These are phyloP conservation scores for Cordyceps pruinosa DNA, from an alignment of 2,329 filamentous ascomycete species.

Conservation along the genomic window DNA sequence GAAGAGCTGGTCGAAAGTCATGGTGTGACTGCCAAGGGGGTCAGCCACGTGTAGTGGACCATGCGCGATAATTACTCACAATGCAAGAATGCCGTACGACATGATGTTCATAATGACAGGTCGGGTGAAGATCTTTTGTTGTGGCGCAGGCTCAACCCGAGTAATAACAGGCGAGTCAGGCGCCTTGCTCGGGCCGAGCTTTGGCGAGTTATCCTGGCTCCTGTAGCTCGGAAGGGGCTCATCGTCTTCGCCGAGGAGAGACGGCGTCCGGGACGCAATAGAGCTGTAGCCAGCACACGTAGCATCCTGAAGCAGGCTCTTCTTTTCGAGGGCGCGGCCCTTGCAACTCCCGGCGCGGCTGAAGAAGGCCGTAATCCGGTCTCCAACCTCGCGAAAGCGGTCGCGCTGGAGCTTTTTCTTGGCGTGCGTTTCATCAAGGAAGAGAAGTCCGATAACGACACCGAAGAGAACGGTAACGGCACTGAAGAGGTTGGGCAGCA, in stretches of 20 bases:
- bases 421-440: constrained; percentile 89
- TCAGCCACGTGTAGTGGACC: neutral
- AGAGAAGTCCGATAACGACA: constrained; percentile 71
- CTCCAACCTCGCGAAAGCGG: constrained; percentile 67
- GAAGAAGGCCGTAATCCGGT: constrained; percentile 53
- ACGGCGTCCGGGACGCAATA: constrained; percentile 16
- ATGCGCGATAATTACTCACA: constrained; percentile 55
- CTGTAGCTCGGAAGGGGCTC: constrained; percentile 64
- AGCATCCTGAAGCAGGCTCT: constrained; percentile 57
- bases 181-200: constrained; percentile 30
- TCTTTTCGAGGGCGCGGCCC: constrained; percentile 45
- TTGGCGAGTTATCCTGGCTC: constrained; percentile 50
- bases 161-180: constrained; percentile 15
- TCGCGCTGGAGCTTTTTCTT: constrained; percentile 73
- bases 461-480: constrained; percentile 69
- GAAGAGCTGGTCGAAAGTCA: constrained; percentile 90
- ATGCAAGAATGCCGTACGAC: constrained; percentile 86
- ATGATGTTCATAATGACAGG: constrained; percentile 83
- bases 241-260: constrained; percentile 31
- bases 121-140: constrained; percentile 60
- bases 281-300: constrained; percentile 58
- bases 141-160: constrained; percentile 15
- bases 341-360: constrained; percentile 26
- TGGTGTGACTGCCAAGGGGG: constrained; percentile 71
- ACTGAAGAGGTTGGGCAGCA: constrained; percentile 88